Percentiles rank a stretch among this genome's conserved stretches.
These are phyloP conservation scores for Hymenoscyphus occultus DNA, from an alignment of 2,329 filamentous ascomycete species.

Conservation along the genomic window DNA sequence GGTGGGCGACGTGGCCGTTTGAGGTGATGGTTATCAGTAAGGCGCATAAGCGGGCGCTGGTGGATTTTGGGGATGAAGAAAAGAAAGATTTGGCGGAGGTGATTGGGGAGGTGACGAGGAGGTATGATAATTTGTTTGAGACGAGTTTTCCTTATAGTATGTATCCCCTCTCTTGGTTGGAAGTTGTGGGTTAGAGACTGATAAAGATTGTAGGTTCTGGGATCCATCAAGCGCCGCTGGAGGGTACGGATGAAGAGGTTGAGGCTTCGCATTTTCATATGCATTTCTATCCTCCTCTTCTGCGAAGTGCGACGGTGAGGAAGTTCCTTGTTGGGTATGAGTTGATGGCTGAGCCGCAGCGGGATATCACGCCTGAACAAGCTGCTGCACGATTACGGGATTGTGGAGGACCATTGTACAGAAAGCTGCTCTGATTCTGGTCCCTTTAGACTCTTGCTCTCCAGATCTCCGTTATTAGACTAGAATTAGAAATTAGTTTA, in stretches of 20 bases:
- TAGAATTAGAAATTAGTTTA: constrained; percentile 7
- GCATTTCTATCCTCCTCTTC: constrained; percentile 93
- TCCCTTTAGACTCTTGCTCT: neutral
- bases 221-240: constrained; percentile 89
- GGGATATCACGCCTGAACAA: constrained; percentile 97
- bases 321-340: constrained; percentile 98
- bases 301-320: constrained; percentile 87
- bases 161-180: constrained; percentile 30
- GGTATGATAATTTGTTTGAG: constrained; percentile 97
- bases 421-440: constrained; percentile 47
- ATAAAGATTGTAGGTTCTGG: constrained; percentile 64
- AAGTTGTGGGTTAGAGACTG: constrained; percentile 4
- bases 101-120: constrained; percentile 80
- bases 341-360: constrained; percentile 94
- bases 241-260: constrained; percentile 76
- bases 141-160: constrained; percentile 92
- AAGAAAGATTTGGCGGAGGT: constrained; percentile 73
- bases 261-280: constrained; percentile 90
- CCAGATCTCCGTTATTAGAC: constrained; percentile 12
- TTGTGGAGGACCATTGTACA: constrained; percentile 80
- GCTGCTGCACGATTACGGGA: constrained; percentile 72
- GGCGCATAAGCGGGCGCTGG: constrained; percentile 76
- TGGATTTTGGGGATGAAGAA: constrained; percentile 75
- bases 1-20: constrained; percentile 98
- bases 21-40: constrained; percentile 89